phyloP scores from a whole-genome alignment of 1,284 basidiomycete genomes.

The Trichosporon sp. region DNA sequence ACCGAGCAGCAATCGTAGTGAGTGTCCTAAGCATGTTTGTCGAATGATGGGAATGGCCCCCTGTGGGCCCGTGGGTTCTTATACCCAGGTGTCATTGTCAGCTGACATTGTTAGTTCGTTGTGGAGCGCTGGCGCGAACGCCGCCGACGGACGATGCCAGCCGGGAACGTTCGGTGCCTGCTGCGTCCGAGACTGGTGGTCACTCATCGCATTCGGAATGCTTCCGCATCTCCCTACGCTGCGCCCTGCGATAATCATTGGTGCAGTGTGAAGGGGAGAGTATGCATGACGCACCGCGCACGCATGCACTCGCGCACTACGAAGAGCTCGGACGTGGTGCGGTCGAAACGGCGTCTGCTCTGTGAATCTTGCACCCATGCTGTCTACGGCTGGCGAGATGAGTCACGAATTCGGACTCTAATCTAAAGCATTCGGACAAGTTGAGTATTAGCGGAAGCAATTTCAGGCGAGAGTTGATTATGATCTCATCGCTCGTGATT shows the following conservation, averaged over 20 bases:
- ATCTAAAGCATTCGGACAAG: not conserved
- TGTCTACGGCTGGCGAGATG: not conserved
- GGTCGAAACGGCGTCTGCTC: constrained; percentile 3
- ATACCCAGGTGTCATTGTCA: not conserved
- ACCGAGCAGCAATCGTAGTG: not conserved
- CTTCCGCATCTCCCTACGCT: not conserved
- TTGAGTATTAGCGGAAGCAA: not conserved
- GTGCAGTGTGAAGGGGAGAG: not conserved
- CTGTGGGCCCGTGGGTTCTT: not conserved
- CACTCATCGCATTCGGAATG: not conserved
- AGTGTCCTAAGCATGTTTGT: constrained; percentile 8
- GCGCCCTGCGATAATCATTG: not conserved
- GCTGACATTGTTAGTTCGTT: not conserved
- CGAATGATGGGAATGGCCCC: not conserved
- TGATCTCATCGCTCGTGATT: not conserved
- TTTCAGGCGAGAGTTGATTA: not conserved
- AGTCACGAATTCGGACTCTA: constrained; percentile 3
- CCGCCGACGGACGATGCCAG: not conserved
- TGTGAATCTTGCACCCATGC: not conserved
- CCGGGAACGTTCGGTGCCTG: constrained; percentile 5
- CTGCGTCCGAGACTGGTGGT: not conserved
- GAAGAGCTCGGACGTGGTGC: not conserved
- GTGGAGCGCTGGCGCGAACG: not conserved
- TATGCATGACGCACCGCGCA: not conserved
- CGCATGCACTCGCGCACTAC: not conserved